Base-by-base conservation (phyloP, 2,329 filamentous ascomycete species). In the Eurotiales sp. region DNA sequence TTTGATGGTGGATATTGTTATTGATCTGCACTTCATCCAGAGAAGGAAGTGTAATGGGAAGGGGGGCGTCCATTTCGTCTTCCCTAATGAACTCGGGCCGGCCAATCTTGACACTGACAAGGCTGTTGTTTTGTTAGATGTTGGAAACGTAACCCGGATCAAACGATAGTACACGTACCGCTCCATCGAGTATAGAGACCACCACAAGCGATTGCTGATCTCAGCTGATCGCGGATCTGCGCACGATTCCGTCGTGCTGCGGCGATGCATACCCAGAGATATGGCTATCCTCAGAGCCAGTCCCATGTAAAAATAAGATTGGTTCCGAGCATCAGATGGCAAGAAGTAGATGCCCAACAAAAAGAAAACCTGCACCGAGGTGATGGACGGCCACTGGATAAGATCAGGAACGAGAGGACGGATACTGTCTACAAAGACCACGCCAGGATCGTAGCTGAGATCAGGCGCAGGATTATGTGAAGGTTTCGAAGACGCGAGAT, bases 281-380 rank as follows among this genome's bases (percentile, higher is more conserved):
- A 80, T 72, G 8, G 77, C 77, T 74, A 79, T 80, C 3, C 77
- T 72, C 15, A 79, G 61, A 3, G 77, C 77, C 44, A 76, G 64
- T 1, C 76, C 76, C 17, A 77, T 70, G 25, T 59, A 61, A n/a
- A 59, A 47, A 39, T 61, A 61, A 2, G 67, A 69, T 2, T 66
- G 64, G 6, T 64, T 65, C 40, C 69, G 62, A 0, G 68, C 64
- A 44, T 59, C 67, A 10, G 62, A 56, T 1, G 68, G 68, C 58
- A 71, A 58, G 2, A 69, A 53, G 37, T 71, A 71, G 5, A 71
- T 66, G 1, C 67, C 66, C 4, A 71, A 29, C 1, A 70, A 47
- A 14, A 64, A 70, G 0, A 60, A 56, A 0, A 64, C 67, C 34
- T 71, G 68, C 0, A 70, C 62, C 2, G 66, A 66, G 12, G 60